Conservation (phyloP, 106 monocot species). For the Allium cepa region DNA sequence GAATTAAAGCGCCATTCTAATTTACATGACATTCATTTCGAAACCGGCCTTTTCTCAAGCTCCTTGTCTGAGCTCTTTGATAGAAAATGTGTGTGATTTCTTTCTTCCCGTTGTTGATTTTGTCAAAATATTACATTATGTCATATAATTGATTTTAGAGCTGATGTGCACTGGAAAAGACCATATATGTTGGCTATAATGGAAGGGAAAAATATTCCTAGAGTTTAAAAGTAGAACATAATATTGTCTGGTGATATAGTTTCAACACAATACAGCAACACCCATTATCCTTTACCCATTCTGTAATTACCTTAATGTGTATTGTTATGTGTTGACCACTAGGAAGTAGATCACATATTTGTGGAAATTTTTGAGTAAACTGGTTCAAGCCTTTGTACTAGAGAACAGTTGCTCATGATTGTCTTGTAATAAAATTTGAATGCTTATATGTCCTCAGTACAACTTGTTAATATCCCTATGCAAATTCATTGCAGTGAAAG, state of each 20-base stretch:
- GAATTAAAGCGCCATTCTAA: constrained; percentile 10
- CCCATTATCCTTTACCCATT: neutral
- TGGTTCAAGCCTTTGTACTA: too few species aligned
- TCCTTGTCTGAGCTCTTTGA: constrained; percentile 41
- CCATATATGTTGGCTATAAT: neutral
- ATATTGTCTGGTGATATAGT: neutral
- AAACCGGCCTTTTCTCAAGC: constrained; percentile 43
- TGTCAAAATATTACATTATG: neutral
- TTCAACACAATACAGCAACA: neutral
- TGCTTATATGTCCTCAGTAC: too few species aligned
- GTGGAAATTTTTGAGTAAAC: too few species aligned
- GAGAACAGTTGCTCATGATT: too few species aligned
- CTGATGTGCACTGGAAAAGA: neutral
- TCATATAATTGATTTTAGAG: neutral
- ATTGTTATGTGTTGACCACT: too few species aligned
- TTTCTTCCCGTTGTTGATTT: neutral
- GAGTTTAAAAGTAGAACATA: neutral
- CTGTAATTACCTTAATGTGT: neutral
- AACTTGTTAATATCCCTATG: neutral
- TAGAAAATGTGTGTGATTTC: constrained; percentile 34
- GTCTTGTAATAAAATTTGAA: too few species aligned
- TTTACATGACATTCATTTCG: constrained; percentile 16
- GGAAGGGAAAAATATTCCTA: neutral
- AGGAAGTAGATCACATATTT: too few species aligned
- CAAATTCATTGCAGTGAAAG: constrained; percentile 33